Percentiles rank a stretch among this genome's conserved stretches.
These are phyloP conservation scores for Gnomoniopsis smithogilvyi DNA, from an alignment of 2,329 filamentous ascomycete genomes.

Conservation along the genomic window DNA sequence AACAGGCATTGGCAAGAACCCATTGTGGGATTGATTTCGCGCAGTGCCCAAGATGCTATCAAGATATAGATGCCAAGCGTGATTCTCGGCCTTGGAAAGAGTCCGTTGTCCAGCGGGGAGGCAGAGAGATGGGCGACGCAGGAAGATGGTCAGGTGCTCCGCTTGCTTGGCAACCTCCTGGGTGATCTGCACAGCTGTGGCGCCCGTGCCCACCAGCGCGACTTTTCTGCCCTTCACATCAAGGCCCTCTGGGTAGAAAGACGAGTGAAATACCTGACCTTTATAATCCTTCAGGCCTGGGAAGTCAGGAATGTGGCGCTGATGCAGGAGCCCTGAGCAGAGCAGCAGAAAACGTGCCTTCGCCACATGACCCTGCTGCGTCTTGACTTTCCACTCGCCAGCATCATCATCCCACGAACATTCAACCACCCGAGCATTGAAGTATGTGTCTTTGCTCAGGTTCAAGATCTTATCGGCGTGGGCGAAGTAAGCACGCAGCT, in stretches of 20 bases:
- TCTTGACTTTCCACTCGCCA: constrained; percentile 40
- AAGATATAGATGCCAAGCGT: constrained; percentile 33
- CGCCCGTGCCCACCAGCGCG: constrained; percentile 21
- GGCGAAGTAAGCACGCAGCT: constrained; percentile 43
- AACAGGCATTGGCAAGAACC: constrained; percentile 46
- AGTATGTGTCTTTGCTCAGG: constrained; percentile 41
- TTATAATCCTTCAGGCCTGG: constrained; percentile 20
- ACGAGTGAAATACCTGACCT: constrained; percentile 19
- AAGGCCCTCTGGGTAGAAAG: constrained; percentile 14
- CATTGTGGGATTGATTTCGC: constrained; percentile 39
- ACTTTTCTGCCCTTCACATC: constrained; percentile 18
- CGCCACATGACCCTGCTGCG: constrained; percentile 35
- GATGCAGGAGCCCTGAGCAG: constrained; percentile 43
- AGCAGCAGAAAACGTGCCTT: constrained; percentile 42
- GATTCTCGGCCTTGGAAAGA: constrained; percentile 43
- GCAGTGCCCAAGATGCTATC: constrained; percentile 40
- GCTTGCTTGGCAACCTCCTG: constrained; percentile 32
- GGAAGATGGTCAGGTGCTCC: constrained; percentile 41
- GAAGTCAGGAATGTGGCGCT: constrained; percentile 36
- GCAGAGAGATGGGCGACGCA: constrained; percentile 56
- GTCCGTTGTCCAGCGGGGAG: constrained; percentile 53
- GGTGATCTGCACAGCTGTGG: constrained; percentile 20
- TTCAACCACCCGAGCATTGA: constrained; percentile 38
- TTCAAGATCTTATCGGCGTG: constrained; percentile 41
- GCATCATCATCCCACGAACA: constrained; percentile 35